Evolutionary conservation across 352 stramenopile species (phyloP), one percentile per base, ranked within the genome.

Genomic region (Phytopythium vexans): DNA sequence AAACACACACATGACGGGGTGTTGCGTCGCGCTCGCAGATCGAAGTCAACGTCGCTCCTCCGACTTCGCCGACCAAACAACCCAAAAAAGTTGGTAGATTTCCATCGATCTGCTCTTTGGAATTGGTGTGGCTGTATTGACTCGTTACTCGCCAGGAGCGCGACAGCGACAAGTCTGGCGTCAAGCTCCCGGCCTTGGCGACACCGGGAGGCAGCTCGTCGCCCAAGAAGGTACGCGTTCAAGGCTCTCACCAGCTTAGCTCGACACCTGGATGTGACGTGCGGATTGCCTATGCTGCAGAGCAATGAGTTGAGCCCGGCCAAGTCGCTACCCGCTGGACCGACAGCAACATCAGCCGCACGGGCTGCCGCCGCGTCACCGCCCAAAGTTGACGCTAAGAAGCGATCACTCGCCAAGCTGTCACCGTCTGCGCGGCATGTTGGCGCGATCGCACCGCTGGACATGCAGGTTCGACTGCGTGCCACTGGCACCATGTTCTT

Each of bases 151-250:
- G 21, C 2, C 21, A 27, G 21, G 21, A 27, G 21, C 39, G 7
- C 39, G 71, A 67, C 51, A 38, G 21, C 37, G 51, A 34, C 12
- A 86, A 78, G 61, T 64, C 80, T 27, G 44, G 54, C 7, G 59
- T 85, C 39, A 85, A 82, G 41, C 38, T 88, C 21, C 77, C 77
- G 3, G 59, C 51, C 7, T 52, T 88, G 21, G 51, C 62, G 16
- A 14, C 60, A 2, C 39, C 64, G n/a, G 21, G 21, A 27, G 21
- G 21, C 21, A 27, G 21, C 21, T 35, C 42, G 14, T 68, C 55
- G 21, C 61, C 61, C 6, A 83, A 74, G 40, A 80, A 74, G 54
- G 69, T 73, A 53, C 6, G 27, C 12, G 42, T 7, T 5, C 43
- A 8, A 11, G 10, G n/a, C 9, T 10, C n/a, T 37, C 12, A 31